Evolutionary conservation across 768 basidiomycete genomes (phyloP), one percentile per base, ranked within the genome.

Genomic region (Boletellus sp.): DNA sequence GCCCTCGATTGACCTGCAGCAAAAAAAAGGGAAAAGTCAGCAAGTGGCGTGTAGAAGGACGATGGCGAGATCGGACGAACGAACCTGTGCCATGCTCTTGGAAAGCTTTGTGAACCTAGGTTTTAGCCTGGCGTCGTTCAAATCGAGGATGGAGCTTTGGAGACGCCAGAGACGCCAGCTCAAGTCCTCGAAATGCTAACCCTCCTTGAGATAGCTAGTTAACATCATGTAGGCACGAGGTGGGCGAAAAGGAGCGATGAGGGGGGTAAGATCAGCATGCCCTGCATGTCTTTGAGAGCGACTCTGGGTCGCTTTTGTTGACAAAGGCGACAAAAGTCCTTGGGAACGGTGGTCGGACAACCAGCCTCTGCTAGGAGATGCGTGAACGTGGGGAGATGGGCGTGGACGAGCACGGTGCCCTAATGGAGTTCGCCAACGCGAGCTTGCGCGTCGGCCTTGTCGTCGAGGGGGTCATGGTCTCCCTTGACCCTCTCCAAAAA

Each of bases 131-230:
- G 90, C 88, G 55, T 90, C 90, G 77, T 93, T 90, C 53, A 84
- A 78, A 71, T 93, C 89, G 72, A 93, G 89, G 74, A 92, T 92
- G 59, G 91, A 80, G 60, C 84, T 89, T 72, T 93, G 90, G 43
- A 93, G 81, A 66, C 91, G 89, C 90, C 90, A 93, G 68, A 93
- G 79, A 64, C 90, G 81, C 90, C 90, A 93, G 59, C 84, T 86
- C 71, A 93, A 72, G 78, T 93, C 93, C 79, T 92, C 90, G 64
- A 93, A 87, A 48, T 90, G 78, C 66, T 89, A 87, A 40, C 90
- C 90, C 67, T 92, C 89, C 72, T 93, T 90, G 65, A 93, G 87
- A 74, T 82, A 91, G 68, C 86, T 81, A 45, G 89, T 89, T 54
- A 93, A 90, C 75, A 91, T 90, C 17, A 89, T 90, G 73, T 90